Conservation (phyloP, 1,284 basidiomycete genomes). For the Ganoderma resinaceum region DNA sequence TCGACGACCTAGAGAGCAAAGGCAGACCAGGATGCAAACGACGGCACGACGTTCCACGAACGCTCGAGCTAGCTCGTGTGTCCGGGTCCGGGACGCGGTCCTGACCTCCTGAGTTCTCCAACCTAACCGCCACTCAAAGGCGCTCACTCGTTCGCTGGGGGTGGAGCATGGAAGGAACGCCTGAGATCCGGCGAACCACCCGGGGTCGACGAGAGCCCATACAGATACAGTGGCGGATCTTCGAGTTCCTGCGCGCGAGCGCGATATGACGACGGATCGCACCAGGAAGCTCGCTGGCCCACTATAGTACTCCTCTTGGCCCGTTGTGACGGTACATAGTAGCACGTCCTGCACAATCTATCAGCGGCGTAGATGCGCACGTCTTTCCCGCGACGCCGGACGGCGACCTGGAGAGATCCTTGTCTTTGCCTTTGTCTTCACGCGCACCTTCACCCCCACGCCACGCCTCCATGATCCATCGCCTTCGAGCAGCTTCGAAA, state of each 20-base stretch:
- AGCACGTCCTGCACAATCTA: not conserved
- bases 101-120: not conserved
- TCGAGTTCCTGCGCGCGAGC: not conserved
- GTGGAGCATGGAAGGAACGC: not conserved
- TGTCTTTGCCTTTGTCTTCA: not conserved
- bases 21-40: not conserved
- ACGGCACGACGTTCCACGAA: not conserved
- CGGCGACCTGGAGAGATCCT: not conserved
- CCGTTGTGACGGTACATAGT: not conserved
- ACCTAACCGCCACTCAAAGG: not conserved
- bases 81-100: not conserved
- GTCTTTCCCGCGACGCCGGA: not conserved
- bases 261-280: not conserved
- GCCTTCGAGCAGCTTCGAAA: not conserved
- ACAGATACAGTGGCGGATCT: not conserved
- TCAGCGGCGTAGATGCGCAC: conserved; percentile 1
- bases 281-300: not conserved
- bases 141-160: not conserved
- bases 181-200: not conserved
- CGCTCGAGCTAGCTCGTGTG: not conserved
- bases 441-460: not conserved
- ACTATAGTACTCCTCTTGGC: not conserved
- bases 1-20: not conserved
- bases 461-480: not conserved
- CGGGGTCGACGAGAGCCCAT: not conserved